Evolutionary conservation across 805 yeast species (phyloP), one percentile per base, ranked within the genome.

Genomic region (Wickerhamomyces pijperi): DNA sequence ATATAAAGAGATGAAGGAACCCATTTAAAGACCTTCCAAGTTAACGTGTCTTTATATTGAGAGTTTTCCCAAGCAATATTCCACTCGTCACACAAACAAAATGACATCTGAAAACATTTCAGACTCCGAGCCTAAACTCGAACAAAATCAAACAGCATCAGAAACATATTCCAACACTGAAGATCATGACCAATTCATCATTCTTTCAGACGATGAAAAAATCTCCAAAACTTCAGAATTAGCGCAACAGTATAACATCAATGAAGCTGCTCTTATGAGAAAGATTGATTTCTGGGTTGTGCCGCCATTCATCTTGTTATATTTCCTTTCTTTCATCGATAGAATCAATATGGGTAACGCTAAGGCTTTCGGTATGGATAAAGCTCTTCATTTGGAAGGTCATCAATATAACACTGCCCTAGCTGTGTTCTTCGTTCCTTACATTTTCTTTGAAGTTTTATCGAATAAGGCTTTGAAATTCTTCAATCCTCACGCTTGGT

Each of bases 261-360:
- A 80, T 54, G 76, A 78, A 31, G 60, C 50, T 34, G 68, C 63
- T 46, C 59, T 82, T 20, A 72, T 74, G 74, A 63, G 74, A 68
- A 82, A 80, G 50, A 64, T 78, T 28, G 90, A 82, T 50, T 39
- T 74, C 1, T 73, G 83, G 43, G 77, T 83, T 32, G 78, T 82
- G 20, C 86, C 88, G 4, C 77, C 86, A 15, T 79, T 84, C 46
- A 75, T 86, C 52, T 51, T 82, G 21, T 64, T 84, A 35, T 84
- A 84, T 52, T 74, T 84, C 56, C 67, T 83, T 44, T 78, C 90
- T 1, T 84, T 83, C 53, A 61, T 84, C 52, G 94, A 84, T 56
- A 68, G 94, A 56, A 88, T 83, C 42, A 84, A 84, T 56, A 81
- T 84, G 44, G 76, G 88, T 23, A 83, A 84, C 58, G 94, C 94